Conservation (phyloP, 805 yeast species). For the Teunomyces stri region DNA sequence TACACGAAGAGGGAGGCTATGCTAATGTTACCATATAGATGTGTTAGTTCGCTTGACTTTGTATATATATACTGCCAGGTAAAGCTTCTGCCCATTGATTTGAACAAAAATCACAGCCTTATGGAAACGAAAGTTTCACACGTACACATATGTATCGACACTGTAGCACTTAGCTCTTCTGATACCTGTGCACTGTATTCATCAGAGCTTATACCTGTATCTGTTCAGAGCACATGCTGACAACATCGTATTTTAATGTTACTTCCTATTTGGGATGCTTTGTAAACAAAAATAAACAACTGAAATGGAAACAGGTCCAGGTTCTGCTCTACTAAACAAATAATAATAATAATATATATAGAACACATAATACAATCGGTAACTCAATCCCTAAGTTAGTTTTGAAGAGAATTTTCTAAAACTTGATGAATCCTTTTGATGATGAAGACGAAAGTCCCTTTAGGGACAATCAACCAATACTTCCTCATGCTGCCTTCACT, state of each 20-base stretch:
- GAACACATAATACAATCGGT: neutral
- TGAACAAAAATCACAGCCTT: neutral
- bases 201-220: neutral
- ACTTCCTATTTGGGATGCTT: slow-evolving; percentile 7
- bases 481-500: slow-evolving; percentile 41
- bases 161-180: neutral
- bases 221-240: neutral
- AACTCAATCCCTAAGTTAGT: neutral
- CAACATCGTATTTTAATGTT: neutral
- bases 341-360: neutral
- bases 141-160: neutral
- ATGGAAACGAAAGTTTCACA: neutral
- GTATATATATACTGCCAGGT: neutral
- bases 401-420: neutral
- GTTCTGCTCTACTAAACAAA: neutral
- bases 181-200: neutral
- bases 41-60: too few species aligned
- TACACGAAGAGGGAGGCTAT: neutral
- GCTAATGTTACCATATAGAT: neutral
- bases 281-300: slow-evolving; percentile 6
- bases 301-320: slow-evolving; percentile 1
- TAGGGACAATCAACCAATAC: slow-evolving; percentile 28
- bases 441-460: slow-evolving; percentile 22
- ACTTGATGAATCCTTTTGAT: neutral
- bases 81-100: neutral